A percentile compares a stretch with the other conserved stretches of the same genome.
These are phyloP conservation scores for Streptanthus diversifolius DNA, from an alignment of 345 rosid genomes.

Conservation along the genomic window DNA sequence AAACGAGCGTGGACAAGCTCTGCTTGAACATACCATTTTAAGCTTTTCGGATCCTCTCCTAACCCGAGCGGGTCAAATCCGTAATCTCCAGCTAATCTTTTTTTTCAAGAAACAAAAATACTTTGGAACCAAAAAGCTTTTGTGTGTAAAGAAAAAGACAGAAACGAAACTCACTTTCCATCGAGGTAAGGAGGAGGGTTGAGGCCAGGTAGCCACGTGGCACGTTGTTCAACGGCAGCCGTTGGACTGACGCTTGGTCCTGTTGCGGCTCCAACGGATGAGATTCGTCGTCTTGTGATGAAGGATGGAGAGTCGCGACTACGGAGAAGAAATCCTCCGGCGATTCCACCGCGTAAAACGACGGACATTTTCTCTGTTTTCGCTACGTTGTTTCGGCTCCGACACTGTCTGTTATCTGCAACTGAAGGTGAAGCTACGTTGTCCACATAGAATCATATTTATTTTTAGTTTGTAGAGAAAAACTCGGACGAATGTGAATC, in stretches of 20 bases:
- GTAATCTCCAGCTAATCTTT: slow-evolving; percentile 77
- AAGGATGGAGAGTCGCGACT: neutral
- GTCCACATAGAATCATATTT: slow-evolving; percentile 1
- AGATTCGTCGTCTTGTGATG: slow-evolving; percentile 4
- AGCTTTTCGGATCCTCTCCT: slow-evolving; percentile 85
- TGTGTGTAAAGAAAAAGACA: neutral
- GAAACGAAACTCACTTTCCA: slow-evolving; percentile 59
- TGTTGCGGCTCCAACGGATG: slow-evolving; percentile 6
- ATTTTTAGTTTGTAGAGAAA: neutral
- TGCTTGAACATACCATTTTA: slow-evolving; percentile 96
- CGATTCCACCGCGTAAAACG: slow-evolving; percentile 23
- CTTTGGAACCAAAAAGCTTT: neutral
- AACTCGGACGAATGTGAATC: neutral
- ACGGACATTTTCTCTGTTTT: slow-evolving; percentile 22
- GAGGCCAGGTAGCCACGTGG: slow-evolving; percentile 95
- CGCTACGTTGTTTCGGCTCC: neutral
- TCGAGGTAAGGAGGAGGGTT: slow-evolving; percentile 85
- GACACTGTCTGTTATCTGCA: slow-evolving; percentile 9
- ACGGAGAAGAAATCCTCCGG: slow-evolving; percentile 17
- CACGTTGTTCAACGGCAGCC: slow-evolving; percentile 54
- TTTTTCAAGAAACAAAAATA: neutral
- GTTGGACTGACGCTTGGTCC: slow-evolving; percentile 14
- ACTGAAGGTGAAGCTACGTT: neutral
- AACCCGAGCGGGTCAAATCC: slow-evolving; percentile 95
- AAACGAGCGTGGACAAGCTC: slow-evolving; percentile 90